phyloP scores from a whole-genome alignment of 805 yeast genomes.

The Cyberlindnera xylosilytica region DNA sequence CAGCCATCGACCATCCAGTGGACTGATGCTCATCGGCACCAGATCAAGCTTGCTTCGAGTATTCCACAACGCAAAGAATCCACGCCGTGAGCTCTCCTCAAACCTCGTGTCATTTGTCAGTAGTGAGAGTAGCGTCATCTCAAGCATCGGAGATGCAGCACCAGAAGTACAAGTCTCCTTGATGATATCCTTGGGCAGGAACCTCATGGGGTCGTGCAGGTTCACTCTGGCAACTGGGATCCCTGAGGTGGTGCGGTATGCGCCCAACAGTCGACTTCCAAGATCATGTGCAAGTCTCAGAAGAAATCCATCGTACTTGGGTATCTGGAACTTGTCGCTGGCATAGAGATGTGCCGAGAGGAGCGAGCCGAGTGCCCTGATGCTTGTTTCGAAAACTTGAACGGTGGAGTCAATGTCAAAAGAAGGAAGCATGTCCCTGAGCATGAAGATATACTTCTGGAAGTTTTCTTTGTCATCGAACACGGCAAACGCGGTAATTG shows the following conservation, averaged over 20 bases:
- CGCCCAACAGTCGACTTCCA: slow-evolving; percentile 67
- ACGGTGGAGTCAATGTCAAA: slow-evolving; percentile 52
- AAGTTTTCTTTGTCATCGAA: slow-evolving; percentile 62
- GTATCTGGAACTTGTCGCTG: slow-evolving; percentile 30
- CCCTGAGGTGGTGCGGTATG: slow-evolving; percentile 61
- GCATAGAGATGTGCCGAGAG: slow-evolving; percentile 77
- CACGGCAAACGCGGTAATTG: slow-evolving; percentile 74
- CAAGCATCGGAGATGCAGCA: slow-evolving; percentile 78
- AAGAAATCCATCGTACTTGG: slow-evolving; percentile 67
- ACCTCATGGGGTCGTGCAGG: slow-evolving; percentile 47
- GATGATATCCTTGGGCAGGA: slow-evolving; percentile 42
- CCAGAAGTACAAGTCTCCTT: slow-evolving; percentile 85
- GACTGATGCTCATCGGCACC: slow-evolving; percentile 75
- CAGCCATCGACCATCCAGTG: slow-evolving; percentile 50
- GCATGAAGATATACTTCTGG: slow-evolving; percentile 38
- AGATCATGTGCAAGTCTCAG: slow-evolving; percentile 68
- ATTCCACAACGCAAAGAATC: slow-evolving; percentile 72
- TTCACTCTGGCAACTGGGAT: slow-evolving; percentile 83
- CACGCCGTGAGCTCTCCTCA: slow-evolving; percentile 54
- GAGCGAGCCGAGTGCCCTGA: slow-evolving; percentile 79
- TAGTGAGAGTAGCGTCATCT: slow-evolving; percentile 70
- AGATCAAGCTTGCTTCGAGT: slow-evolving; percentile 58
- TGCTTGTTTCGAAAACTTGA: slow-evolving; percentile 86
- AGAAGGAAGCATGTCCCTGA: slow-evolving; percentile 1
- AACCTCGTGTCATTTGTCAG: slow-evolving; percentile 74